Conservation (phyloP, 768 basidiomycete species). For the Rubroboletus pulcherrimus region DNA sequence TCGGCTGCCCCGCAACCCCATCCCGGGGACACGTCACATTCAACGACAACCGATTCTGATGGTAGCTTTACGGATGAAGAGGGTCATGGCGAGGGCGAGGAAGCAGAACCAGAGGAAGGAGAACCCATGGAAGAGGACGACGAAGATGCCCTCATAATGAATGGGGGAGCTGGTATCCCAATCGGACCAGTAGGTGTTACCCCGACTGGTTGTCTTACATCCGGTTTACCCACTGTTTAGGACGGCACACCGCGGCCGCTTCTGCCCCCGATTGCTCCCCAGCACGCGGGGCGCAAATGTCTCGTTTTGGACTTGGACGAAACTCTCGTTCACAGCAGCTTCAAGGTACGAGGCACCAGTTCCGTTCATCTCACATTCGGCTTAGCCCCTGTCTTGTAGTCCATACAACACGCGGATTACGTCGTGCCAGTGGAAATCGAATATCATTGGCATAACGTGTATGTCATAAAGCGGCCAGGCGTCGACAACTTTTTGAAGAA, state of each 20-base stretch:
- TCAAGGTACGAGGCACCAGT: constrained; percentile 65
- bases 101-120: constrained; percentile 57
- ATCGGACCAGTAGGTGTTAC: constrained; percentile 72
- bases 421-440: constrained; percentile 99
- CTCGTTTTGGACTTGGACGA: constrained; percentile 96
- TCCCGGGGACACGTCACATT: constrained; percentile 28
- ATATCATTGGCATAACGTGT: constrained; percentile 97
- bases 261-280: constrained; percentile 77
- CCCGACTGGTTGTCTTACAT: background rate
- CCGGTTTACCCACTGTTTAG: constrained; percentile 36
- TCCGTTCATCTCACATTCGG: background rate
- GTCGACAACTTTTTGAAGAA: constrained; percentile 95
- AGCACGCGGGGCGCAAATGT: constrained; percentile 88
- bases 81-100: constrained; percentile 65
- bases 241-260: constrained; percentile 85
- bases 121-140: constrained; percentile 76
- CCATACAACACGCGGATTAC: constrained; percentile 92
- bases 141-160: constrained; percentile 83
- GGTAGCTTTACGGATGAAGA: constrained; percentile 57
- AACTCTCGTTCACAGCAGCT: constrained; percentile 94
- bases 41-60: constrained; percentile 32
- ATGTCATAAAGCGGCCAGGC: constrained; percentile 97
- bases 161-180: constrained; percentile 93
- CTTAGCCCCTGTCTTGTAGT: constrained; percentile 44
- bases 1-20: constrained; percentile 27